These are phyloP conservation scores for Chlorella sp. DNA, from an alignment of 139 green algal genomes.

Conservation along the genomic window DNA sequence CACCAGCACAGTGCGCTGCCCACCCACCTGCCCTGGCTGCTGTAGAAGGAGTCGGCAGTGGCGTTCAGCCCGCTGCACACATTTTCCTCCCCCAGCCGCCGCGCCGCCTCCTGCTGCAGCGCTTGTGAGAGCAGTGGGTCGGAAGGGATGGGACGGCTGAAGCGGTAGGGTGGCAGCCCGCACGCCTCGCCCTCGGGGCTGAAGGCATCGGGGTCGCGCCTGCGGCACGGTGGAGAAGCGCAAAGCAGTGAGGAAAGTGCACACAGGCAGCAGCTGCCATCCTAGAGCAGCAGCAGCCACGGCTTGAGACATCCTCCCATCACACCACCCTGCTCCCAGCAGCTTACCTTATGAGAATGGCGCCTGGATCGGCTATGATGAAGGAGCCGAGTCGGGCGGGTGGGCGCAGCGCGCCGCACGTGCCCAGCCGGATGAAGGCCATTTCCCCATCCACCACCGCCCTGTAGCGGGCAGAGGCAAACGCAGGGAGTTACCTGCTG, in stretches of 20 bases:
- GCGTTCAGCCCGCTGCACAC: slow-evolving; percentile 78
- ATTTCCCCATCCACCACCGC: slow-evolving; percentile 71
- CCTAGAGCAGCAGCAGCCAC: neutral
- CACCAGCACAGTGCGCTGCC: no score
- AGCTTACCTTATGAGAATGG: slow-evolving; percentile 59
- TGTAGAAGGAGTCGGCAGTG: slow-evolving; percentile 84
- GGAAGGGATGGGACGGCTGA: slow-evolving; percentile 56
- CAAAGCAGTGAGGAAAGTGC: neutral
- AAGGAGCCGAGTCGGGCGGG: slow-evolving; percentile 71
- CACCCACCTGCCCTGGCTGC: slow-evolving; percentile 61
- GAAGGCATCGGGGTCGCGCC: slow-evolving; percentile 69
- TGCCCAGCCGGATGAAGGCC: slow-evolving; percentile 80
- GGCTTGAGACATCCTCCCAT: no score
- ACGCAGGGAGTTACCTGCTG: no score
- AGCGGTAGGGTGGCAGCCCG: slow-evolving; percentile 45
- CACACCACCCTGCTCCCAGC: no score
- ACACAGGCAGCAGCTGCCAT: neutral
- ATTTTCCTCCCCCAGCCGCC: slow-evolving; percentile 11
- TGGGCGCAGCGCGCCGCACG: slow-evolving; percentile 74
- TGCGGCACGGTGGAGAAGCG: slow-evolving; percentile 9
- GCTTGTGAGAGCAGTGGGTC: slow-evolving; percentile 52
- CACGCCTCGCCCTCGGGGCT: slow-evolving; percentile 3
- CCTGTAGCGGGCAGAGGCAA: slow-evolving; percentile 3
- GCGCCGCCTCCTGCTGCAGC: slow-evolving; percentile 53
- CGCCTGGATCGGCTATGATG: slow-evolving; percentile 64